Evolutionary conservation across 169 alveolate genomes (phyloP).

Genomic region (Perkinsus olseni): DNA sequence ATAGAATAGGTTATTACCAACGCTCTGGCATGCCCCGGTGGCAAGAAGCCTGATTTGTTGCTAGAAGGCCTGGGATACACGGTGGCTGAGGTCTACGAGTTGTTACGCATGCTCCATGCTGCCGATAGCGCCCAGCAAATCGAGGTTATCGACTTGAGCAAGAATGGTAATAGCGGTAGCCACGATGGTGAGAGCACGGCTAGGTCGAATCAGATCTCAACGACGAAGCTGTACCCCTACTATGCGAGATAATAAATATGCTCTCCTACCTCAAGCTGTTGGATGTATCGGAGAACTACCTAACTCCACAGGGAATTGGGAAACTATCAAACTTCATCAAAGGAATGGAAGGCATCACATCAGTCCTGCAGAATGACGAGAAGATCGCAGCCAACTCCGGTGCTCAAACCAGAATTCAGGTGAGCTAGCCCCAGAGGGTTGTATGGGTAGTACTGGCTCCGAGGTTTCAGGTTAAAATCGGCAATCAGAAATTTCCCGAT

Average conservation of each 20-base stretch:
- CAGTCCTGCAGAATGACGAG: background rate
- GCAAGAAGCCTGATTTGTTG: background rate
- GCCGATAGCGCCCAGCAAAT: background rate
- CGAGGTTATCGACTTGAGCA: background rate
- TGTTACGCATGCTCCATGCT: background rate
- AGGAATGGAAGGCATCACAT: background rate
- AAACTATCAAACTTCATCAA: background rate
- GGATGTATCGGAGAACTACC: background rate
- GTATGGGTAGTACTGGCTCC: no score
- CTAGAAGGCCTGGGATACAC: background rate
- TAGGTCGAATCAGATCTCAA: background rate
- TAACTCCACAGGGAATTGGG: background rate
- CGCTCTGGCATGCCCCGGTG: background rate
- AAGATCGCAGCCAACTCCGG: background rate
- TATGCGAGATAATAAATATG: background rate
- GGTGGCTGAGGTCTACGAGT: background rate
- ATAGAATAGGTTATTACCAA: background rate
- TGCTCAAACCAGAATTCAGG: background rate
- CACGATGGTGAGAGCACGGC: background rate
- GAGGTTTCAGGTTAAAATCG: background rate
- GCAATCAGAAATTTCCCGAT: background rate
- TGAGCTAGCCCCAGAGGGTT: background rate
- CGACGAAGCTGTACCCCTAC: background rate
- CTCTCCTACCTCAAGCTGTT: background rate
- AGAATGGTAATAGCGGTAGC: background rate